These are phyloP conservation scores for Patellifolia procumbens DNA, from an alignment of 179 eudicot species.

Conservation along the genomic window DNA sequence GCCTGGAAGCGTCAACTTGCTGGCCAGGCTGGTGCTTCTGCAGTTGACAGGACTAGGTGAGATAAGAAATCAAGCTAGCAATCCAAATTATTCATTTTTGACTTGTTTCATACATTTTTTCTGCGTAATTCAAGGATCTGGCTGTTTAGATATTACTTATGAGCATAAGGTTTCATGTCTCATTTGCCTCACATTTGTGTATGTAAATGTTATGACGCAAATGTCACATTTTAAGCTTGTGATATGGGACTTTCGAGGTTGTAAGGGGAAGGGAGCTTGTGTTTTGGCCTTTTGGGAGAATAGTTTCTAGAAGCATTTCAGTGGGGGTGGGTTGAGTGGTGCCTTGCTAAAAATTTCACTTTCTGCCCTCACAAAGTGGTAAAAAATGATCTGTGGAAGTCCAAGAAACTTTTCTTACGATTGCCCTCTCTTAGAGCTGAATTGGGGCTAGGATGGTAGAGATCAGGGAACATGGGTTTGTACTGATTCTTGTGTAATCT, in stretches of 20 bases:
- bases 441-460: not conserved
- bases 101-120: not conserved
- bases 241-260: not conserved
- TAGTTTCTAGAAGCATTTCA: not conserved
- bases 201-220: not conserved
- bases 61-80: not conserved
- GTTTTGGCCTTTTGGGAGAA: not conserved
- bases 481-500: too few relatives aligned
- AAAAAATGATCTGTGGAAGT: not conserved
- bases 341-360: not conserved
- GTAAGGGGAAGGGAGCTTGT: not conserved
- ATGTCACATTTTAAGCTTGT: not conserved
- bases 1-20: slow-evolving; percentile 99
- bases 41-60: slow-evolving; percentile 96
- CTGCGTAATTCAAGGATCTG: not conserved
- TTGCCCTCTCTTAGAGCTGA: not conserved
- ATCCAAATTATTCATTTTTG: not conserved
- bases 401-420: not conserved
- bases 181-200: not conserved
- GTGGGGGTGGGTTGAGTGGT: not conserved
- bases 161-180: not conserved
- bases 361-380: not conserved
- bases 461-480: not conserved
- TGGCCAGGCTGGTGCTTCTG: slow-evolving; percentile 99
- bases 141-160: not conserved